Conservation (phyloP, 1,284 basidiomycete genomes). For the Volvariella surrecta region DNA sequence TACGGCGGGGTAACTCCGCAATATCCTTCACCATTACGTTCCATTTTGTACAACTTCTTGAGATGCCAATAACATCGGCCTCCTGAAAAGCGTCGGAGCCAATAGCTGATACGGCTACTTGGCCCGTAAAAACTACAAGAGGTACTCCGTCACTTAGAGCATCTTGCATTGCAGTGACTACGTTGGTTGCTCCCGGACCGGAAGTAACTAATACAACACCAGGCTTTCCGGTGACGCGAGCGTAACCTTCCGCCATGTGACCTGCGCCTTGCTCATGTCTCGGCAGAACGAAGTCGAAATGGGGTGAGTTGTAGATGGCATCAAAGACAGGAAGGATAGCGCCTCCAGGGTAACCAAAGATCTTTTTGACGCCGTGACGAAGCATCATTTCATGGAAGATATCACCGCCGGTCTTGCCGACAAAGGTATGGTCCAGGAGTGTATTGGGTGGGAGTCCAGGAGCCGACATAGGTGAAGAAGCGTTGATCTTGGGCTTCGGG, state of each 20-base stretch:
- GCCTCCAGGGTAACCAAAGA: conserved; percentile 97
- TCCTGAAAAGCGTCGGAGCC: conserved; percentile 99
- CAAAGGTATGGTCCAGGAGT: conserved; percentile 70
- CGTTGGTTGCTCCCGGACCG: conserved; percentile 96
- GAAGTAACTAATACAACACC: conserved; percentile 98
- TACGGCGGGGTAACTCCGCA: conserved; percentile 86
- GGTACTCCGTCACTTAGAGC: conserved; percentile 93
- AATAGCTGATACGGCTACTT: conserved; percentile 97
- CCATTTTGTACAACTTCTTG: conserved; percentile 97
- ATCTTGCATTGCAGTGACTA: conserved; percentile 97
- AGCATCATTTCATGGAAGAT: conserved; percentile 99
- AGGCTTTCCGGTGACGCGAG: conserved; percentile 94
- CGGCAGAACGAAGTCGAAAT: conserved; percentile 95
- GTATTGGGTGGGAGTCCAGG: conserved; percentile 39
- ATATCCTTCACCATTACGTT: conserved; percentile 99
- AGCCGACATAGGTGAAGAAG: conserved; percentile 32
- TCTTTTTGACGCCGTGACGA: conserved; percentile 90
- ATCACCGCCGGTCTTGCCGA: conserved; percentile 92
- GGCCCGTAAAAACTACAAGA: conserved; percentile 92
- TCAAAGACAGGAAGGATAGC: conserved; percentile 99
- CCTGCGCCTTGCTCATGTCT: conserved; percentile 97
- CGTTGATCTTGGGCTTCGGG: conserved; percentile 44
- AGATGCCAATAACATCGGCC: conserved; percentile 95
- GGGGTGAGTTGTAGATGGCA: conserved; percentile 93
- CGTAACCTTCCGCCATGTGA: conserved; percentile 99